Percentiles rank a stretch among this genome's conserved stretches.
phyloP scores from a whole-genome alignment of 2,329 filamentous ascomycete genomes.

The Thyridium curvatum region DNA sequence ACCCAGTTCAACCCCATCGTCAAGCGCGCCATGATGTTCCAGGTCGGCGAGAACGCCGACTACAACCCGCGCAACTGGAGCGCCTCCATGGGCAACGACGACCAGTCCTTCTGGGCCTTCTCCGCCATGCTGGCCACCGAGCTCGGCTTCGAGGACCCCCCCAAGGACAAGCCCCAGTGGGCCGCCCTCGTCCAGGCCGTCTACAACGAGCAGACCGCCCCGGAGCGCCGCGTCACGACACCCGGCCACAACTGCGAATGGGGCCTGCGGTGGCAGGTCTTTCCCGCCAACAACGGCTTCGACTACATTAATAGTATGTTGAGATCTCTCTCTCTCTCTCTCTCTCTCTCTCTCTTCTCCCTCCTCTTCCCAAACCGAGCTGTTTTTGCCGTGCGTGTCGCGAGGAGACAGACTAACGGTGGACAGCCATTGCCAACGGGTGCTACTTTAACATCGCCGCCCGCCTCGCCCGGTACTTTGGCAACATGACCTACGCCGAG shows the following conservation, averaged over 20 bases:
- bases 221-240: constrained; percentile 23
- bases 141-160: constrained; percentile 54
- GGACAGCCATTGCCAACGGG: constrained; percentile 49
- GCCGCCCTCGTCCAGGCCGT: constrained; percentile 63
- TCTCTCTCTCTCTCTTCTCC: too few species aligned
- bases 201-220: constrained; percentile 54
- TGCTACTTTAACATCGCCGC: constrained; percentile 61
- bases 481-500: constrained; percentile 57
- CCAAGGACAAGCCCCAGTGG: constrained; percentile 50
- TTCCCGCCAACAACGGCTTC: constrained; percentile 66
- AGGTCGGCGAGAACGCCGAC: constrained; percentile 48
- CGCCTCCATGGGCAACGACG: constrained; percentile 56
- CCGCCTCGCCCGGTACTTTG: constrained; percentile 65
- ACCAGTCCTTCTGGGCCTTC: constrained; percentile 67
- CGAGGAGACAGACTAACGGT: constrained; percentile 15
- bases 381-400: too few species aligned
- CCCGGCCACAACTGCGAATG: constrained; percentile 64
- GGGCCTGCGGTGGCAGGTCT: constrained; percentile 74
- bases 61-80: constrained; percentile 57
- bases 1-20: constrained; percentile 53
- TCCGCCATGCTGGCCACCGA: constrained; percentile 64
- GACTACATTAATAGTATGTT: constrained; percentile 58
- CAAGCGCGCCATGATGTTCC: constrained; percentile 49
- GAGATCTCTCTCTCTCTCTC: not conserved
- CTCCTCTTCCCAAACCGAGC: too few species aligned